Percentiles rank a stretch among this genome's conserved stretches.
phyloP scores from a whole-genome alignment of 345 rosid species.

The Hibiscus trionum region DNA sequence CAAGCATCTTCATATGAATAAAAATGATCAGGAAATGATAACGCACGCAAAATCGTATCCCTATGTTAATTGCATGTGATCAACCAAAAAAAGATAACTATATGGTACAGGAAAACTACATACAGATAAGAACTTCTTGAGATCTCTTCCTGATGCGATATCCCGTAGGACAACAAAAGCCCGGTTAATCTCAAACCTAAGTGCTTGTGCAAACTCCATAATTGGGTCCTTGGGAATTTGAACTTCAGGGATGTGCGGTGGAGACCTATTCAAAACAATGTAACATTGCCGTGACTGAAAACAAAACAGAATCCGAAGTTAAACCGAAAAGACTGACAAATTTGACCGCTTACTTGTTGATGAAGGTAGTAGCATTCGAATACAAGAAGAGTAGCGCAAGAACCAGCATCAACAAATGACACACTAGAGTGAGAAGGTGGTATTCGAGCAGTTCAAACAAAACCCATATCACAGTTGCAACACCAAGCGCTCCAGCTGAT shows the following conservation, averaged over 20 bases:
- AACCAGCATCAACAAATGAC: conserved; percentile 58
- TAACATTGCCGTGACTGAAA: background rate
- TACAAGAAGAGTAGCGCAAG: conserved; percentile 78
- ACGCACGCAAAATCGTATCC: background rate
- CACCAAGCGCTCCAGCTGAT: conserved; percentile 74
- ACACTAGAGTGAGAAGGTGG: conserved; percentile 69
- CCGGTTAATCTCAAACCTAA: conserved; percentile 61
- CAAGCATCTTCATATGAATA: background rate
- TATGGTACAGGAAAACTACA: conserved; percentile 15
- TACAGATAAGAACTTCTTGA: conserved; percentile 86
- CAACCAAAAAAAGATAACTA: background rate
- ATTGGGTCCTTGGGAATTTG: conserved; percentile 53
- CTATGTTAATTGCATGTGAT: background rate
- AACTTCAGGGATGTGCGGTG: conserved; percentile 75
- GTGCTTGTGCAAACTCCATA: conserved; percentile 56
- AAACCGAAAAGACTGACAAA: background rate
- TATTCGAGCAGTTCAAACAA: conserved; percentile 73
- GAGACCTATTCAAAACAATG: conserved; percentile 30
- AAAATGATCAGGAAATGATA: background rate
- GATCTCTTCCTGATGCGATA: conserved; percentile 84
- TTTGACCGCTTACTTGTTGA: conserved; percentile 71
- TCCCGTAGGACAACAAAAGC: conserved; percentile 49
- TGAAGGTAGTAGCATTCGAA: conserved; percentile 74
- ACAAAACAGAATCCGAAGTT: background rate
- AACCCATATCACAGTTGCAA: conserved; percentile 67